These are phyloP conservation scores for Podospora conica DNA, from an alignment of 495 filamentous ascomycete species.

Conservation along the genomic window DNA sequence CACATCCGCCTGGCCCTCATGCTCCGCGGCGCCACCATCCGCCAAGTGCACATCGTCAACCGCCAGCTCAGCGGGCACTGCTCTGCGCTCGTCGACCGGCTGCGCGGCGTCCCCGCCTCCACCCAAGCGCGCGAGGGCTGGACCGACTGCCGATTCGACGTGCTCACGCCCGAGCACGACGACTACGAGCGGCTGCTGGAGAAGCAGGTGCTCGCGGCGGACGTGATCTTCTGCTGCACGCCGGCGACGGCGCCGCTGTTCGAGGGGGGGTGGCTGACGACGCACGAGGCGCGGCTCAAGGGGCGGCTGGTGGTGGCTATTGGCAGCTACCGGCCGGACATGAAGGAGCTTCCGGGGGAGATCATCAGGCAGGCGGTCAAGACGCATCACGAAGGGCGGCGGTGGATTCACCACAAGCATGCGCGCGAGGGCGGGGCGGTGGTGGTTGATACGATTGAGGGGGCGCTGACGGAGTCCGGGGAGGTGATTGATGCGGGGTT, in stretches of 20 bases:
- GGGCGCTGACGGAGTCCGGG: conserved; percentile 77
- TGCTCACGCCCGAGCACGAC: conserved; percentile 62
- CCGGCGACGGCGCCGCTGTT: conserved; percentile 44
- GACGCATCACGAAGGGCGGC: conserved; percentile 35
- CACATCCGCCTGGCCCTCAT: conserved; percentile 78
- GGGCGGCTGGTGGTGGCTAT: conserved; percentile 74
- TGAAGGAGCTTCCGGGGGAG: conserved; percentile 78
- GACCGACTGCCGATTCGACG: conserved; percentile 57
- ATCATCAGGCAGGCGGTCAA: conserved; percentile 65
- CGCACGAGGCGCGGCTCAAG: conserved; percentile 62
- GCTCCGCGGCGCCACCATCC: conserved; percentile 63
- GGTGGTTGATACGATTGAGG: conserved; percentile 78
- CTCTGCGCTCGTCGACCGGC: conserved; percentile 47
- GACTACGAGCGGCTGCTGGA: conserved; percentile 65
- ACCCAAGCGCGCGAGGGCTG: conserved; percentile 49
- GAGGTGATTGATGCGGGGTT: conserved; percentile 80
- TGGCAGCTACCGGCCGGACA: conserved; percentile 76
- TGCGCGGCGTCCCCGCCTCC: conserved; percentile 48
- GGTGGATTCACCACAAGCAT: conserved; percentile 41
- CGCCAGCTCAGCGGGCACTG: conserved; percentile 53
- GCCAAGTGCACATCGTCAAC: conserved; percentile 74
- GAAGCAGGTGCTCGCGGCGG: conserved; percentile 59
- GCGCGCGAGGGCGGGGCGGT: conserved; percentile 62
- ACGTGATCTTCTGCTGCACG: conserved; percentile 71
- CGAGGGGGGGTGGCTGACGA: conserved; percentile 53